These are phyloP conservation scores for Crotalaria pallida DNA, from an alignment of 306 rosid genomes.

Conservation along the genomic window DNA sequence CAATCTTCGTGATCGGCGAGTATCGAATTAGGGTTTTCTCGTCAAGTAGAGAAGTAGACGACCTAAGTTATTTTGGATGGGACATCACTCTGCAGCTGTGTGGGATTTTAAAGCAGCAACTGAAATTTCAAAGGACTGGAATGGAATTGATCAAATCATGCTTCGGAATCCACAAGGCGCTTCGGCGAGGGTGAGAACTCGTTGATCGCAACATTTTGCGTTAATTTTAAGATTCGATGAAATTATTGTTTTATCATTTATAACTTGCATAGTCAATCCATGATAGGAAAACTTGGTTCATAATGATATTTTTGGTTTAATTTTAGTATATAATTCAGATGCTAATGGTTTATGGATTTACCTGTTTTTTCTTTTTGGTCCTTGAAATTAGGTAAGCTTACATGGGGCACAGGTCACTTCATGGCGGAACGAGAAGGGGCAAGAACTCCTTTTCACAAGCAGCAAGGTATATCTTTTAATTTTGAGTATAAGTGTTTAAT, in stretches of 20 bases:
- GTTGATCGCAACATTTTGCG: not conserved
- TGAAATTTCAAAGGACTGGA: conserved; percentile 72
- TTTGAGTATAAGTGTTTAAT: not conserved
- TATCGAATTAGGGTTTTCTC: not conserved
- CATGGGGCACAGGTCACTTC: conserved; percentile 91
- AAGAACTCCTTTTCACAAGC: conserved; percentile 91
- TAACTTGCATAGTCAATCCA: not conserved
- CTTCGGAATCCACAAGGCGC: conserved; percentile 76
- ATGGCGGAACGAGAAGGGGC: conserved; percentile 80
- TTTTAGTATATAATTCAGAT: conserved; percentile 11
- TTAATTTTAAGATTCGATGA: not conserved
- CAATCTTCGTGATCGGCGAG: not conserved
- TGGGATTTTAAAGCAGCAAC: conserved; percentile 72
- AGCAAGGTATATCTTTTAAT: conserved; percentile 53
- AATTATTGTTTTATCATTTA: conserved; percentile 3
- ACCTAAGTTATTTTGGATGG: conserved; percentile 39
- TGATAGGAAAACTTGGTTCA: not conserved
- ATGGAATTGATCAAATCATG: conserved; percentile 63
- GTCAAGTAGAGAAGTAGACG: conserved; percentile 15
- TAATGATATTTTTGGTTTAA: not conserved
- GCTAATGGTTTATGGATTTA: conserved; percentile 8
- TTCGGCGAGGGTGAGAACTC: conserved; percentile 60
- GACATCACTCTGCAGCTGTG: conserved; percentile 81
- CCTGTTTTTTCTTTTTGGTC: too few relatives aligned
- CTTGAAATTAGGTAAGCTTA: conserved; percentile 70